Evolutionary conservation across 2,329 filamentous ascomycete genomes (phyloP).

Genomic region (Parastagonospora avenae): DNA sequence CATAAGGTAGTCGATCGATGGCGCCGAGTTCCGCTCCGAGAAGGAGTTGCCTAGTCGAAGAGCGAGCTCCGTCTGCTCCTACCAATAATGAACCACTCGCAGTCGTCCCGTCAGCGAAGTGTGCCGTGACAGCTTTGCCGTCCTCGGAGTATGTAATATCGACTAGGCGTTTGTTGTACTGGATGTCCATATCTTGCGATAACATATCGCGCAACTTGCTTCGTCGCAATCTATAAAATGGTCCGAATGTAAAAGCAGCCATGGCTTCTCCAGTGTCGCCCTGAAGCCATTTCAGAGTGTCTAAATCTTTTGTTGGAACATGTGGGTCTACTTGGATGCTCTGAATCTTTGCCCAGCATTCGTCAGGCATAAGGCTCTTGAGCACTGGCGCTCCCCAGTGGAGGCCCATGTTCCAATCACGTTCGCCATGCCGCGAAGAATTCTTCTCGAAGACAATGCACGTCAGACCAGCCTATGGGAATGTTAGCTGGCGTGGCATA

Average conservation of each 20-base stretch:
- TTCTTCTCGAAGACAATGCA: slow-evolving; percentile 65
- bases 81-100: slow-evolving; percentile 41
- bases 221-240: slow-evolving; percentile 44
- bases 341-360: slow-evolving; percentile 58
- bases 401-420: slow-evolving; percentile 69
- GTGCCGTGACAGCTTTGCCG: slow-evolving; percentile 39
- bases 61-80: slow-evolving; percentile 45
- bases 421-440: slow-evolving; percentile 49
- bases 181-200: slow-evolving; percentile 34
- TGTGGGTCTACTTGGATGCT: slow-evolving; percentile 59
- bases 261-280: slow-evolving; percentile 44
- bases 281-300: slow-evolving; percentile 41
- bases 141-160: slow-evolving; percentile 41
- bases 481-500: slow-evolving; percentile 6
- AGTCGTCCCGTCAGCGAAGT: slow-evolving; percentile 41
- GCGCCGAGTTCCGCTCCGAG: slow-evolving; percentile 30
- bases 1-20: slow-evolving; percentile 50
- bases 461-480: slow-evolving; percentile 35
- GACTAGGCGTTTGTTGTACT: slow-evolving; percentile 48
- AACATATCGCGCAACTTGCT: slow-evolving; percentile 42
- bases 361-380: slow-evolving; percentile 57
- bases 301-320: slow-evolving; percentile 42
- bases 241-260: slow-evolving; percentile 38
- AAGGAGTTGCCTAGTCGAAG: slow-evolving; percentile 35
- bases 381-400: slow-evolving; percentile 65